A percentile compares a stretch with the other conserved stretches of the same genome.
phyloP scores from a whole-genome alignment of 805 yeast species.

The Wickerhamomyces strasburgensis region DNA sequence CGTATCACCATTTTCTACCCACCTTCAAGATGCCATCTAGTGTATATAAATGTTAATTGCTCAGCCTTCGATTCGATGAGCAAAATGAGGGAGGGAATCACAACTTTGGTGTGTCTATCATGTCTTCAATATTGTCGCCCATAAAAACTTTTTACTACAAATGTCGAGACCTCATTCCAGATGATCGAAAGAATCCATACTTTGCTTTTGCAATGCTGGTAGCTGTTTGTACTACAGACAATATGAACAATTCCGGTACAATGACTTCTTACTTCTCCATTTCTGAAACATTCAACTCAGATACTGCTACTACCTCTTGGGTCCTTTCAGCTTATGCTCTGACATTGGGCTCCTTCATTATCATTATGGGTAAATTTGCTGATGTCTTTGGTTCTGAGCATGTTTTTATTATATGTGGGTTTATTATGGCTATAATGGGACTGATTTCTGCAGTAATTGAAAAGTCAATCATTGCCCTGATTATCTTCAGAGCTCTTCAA shows the following conservation, averaged over 20 bases:
- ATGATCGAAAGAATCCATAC: background rate
- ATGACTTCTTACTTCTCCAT: constrained; percentile 2
- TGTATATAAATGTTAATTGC: too few species aligned
- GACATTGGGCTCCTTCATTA: constrained; percentile 39
- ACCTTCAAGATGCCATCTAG: too few species aligned
- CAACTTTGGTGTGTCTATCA: too few species aligned
- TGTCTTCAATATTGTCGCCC: too few species aligned
- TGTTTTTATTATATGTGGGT: constrained; percentile 25
- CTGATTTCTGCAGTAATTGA: constrained; percentile 34
- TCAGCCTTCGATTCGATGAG: too few species aligned
- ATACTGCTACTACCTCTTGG: constrained; percentile 33
- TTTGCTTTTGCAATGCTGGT: background rate
- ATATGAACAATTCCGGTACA: constrained; percentile 7
- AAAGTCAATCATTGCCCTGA: constrained; percentile 29
- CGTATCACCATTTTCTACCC: too few species aligned
- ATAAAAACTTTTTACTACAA: too few species aligned
- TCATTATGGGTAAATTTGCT: constrained; percentile 35
- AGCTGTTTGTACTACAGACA: constrained; percentile 2
- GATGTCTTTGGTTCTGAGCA: constrained; percentile 35
- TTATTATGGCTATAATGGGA: constrained; percentile 23
- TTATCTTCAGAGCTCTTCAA: constrained; percentile 41
- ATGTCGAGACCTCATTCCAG: background rate
- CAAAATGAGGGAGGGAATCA: too few species aligned
- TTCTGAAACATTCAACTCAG: constrained; percentile 2
- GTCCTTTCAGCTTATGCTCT: constrained; percentile 38